Conservation (phyloP, 2,329 filamentous ascomycete species). For the Exophiala sideris region DNA sequence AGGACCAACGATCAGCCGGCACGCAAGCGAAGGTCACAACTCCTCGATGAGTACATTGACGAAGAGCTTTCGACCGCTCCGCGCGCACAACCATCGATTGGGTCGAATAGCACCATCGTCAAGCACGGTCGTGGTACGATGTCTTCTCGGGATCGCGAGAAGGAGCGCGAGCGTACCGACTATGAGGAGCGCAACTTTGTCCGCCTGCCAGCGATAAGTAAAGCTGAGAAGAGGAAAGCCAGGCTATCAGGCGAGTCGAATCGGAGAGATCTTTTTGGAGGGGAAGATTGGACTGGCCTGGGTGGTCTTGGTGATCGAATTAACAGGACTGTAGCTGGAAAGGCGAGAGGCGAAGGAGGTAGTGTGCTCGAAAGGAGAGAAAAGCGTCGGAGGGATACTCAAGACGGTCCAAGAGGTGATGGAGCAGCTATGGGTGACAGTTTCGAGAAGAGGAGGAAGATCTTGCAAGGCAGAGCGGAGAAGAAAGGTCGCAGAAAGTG, state of each 20-base stretch:
- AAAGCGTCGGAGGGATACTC: conserved; percentile 64
- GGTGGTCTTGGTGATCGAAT: conserved; percentile 85
- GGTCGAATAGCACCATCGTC: conserved; percentile 69
- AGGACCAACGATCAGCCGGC: conserved; percentile 55
- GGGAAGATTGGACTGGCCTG: conserved; percentile 87
- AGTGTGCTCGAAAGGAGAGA: conserved; percentile 75
- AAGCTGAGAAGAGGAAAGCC: conserved; percentile 72
- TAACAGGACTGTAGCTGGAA: conserved; percentile 67
- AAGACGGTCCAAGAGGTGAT: conserved; percentile 69
- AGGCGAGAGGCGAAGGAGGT: conserved; percentile 51
- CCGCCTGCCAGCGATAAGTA: conserved; percentile 78
- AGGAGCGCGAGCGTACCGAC: conserved; percentile 72
- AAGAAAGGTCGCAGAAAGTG: conserved; percentile 23
- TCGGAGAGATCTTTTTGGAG: conserved; percentile 66
- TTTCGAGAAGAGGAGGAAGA: conserved; percentile 63
- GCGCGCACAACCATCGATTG: conserved; percentile 82
- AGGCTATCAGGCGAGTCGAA: conserved; percentile 40
- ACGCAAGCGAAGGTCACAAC: conserved; percentile 69
- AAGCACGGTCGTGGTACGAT: conserved; percentile 75
- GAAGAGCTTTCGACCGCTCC: conserved; percentile 81
- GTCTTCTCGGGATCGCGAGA: conserved; percentile 69
- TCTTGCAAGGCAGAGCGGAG: conserved; percentile 40
- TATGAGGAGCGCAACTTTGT: conserved; percentile 95
- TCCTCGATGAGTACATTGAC: conserved; percentile 87
- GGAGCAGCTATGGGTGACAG: conserved; percentile 66